Base-by-base conservation (phyloP, 2,329 filamentous ascomycete genomes). In the Talaromyces islandicus region DNA sequence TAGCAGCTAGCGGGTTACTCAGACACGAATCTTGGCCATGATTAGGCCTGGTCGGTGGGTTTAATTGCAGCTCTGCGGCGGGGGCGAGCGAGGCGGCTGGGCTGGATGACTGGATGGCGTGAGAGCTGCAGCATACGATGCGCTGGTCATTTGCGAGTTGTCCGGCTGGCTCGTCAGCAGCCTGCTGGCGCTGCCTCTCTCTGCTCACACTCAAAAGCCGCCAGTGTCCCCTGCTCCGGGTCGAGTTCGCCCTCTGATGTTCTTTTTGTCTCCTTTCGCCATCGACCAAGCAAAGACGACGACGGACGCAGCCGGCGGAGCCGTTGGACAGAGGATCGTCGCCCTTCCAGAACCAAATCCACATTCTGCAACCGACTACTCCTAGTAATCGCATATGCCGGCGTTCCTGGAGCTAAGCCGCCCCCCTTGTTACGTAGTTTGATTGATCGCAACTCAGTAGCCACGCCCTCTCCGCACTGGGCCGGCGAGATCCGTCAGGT, bases 131-230 rank as follows among this genome's bases (percentile, higher is more conserved):
- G 60, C 35, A 56, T 46, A n/a, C 56, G 54, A 62, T 62, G 60
- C 56, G 60, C 60, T 62, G 60, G 60, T 61, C 60, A 61, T 52
- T 58, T 61, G 59, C 56, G 53, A 59, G 56, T 61, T 61, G 60
- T 61, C 51, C 41, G 21, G 19, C 19, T 19, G 19, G 43, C 43
- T 55, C 53, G 51, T 52, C 46, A 24, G 27, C 43, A 29, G 41
- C 54, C 46, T 32, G 56, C 50, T 54, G 48, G 43, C 51, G 17
- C 11, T 35, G 38, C n/a, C 7, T 43, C 50, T 56, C 32, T n/a
- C 43, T 46, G 43, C 43, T 53, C 43, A 17, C 27, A 27, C 32
- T 60, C 54, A 57, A 60, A 53, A 53, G 25, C 29, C 30, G 29
- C 35, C 38, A 5, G 3, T 29, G 35, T 30, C 53, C 53, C 30